Percentiles rank a stretch among this genome's conserved stretches.
These are phyloP conservation scores for Vitrella brassicaformis DNA, from an alignment of 73 alveolate species.

Conservation along the genomic window DNA sequence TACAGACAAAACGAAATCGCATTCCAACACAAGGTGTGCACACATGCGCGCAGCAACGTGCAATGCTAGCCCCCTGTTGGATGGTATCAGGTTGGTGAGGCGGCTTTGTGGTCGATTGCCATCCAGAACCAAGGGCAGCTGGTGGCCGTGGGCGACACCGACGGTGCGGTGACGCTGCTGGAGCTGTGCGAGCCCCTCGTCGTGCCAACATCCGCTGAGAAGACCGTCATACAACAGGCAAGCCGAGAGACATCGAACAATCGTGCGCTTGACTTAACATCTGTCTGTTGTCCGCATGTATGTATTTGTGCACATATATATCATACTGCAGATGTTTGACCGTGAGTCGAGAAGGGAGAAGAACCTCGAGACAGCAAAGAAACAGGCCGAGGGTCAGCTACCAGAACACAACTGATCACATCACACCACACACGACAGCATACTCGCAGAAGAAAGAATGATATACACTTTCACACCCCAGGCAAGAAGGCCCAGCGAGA, in stretches of 20 bases:
- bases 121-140: conserved; percentile 36
- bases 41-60: conserved; percentile 36
- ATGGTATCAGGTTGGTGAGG: conserved; percentile 6
- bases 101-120: conserved; percentile 45
- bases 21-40: conserved; percentile 62
- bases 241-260: neutral
- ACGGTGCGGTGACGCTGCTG: conserved; percentile 80
- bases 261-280: neutral
- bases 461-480: too few species aligned
- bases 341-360: conserved; percentile 79
- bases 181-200: conserved; percentile 66
- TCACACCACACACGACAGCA: too few species aligned
- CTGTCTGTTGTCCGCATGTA: neutral
- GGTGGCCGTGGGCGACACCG: conserved; percentile 82
- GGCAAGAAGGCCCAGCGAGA: too few species aligned
- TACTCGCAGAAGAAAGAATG: too few species aligned
- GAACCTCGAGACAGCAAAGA: conserved; percentile 67
- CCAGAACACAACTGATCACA: too few species aligned
- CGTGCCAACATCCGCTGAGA: conserved; percentile 58
- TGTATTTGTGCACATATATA: neutral
- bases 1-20: conserved; percentile 83
- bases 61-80: conserved; percentile 25
- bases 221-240: conserved; percentile 48
- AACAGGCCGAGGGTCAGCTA: conserved; percentile 48
- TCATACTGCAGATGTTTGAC: conserved; percentile 47